Evolutionary conservation across 805 yeast genomes (phyloP), one percentile per base, ranked within the genome.

Genomic region (Hyphopichia homilentoma): DNA sequence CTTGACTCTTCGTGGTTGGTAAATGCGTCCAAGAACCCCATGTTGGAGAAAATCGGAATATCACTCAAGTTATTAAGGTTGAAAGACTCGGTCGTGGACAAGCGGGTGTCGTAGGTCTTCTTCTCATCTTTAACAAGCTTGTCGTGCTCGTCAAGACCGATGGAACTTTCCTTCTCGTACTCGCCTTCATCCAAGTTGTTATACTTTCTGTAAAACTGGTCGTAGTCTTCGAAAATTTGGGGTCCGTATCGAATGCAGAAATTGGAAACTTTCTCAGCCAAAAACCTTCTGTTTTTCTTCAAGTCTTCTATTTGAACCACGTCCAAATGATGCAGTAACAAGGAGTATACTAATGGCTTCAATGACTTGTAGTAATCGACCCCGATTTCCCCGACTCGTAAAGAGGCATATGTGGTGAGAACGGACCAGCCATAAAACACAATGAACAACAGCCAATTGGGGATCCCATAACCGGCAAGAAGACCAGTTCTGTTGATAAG

Each of bases 371-470:
- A 64, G 33, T 59, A 58, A 38, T 65, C 70, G 25, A 63, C 54
- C 2, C 70, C 71, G 29, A 56, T 59, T 34, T 65, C 71, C 3
- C 71, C 71, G 4, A 58, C 54, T 30, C 70, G 40, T 22, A 65
- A 52, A 4, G 69, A 60, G 1, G 70, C 64, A 39, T 60, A 65
- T 0, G 71, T 65, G 13, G 68, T 64, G 19, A 61, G 47, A 3
- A 64, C 58, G 17, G 63, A 58, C 57, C 57, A 56, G 7, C 51
- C 45, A 38, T 65, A 65, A 38, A 59, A 63, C 4, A 47, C 28
- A 8, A 49, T 14, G 32, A 64, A 65, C 9, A 61, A 50, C 4
- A 54, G 45, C 11, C 39, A 25, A 9, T 28, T 34, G 14, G 41
- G 46, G n/a, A n/a, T n/a, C n/a, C n/a, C n/a, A n/a, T n/a, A n/a